Evolutionary conservation across 176 grass and related monocot species (phyloP).

Genomic region (Rhynchospora tenuis): DNA sequence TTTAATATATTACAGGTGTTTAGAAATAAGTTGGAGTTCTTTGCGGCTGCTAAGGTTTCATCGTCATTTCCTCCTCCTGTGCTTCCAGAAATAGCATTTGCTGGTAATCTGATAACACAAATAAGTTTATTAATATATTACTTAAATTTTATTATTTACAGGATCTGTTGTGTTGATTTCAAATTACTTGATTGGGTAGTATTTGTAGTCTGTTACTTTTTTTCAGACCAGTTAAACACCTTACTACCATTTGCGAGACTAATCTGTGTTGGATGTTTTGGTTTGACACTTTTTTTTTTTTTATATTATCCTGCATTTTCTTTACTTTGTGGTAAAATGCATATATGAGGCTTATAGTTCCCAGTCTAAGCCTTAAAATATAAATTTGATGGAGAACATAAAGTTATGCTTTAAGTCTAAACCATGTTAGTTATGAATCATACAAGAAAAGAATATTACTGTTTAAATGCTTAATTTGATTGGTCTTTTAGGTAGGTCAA

Average conservation of each 20-base stretch:
- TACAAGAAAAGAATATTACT: neutral
- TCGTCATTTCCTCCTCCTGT: conserved; percentile 79
- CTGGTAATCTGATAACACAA: conserved; percentile 44
- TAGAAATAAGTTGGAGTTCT: conserved; percentile 93
- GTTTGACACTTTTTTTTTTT: neutral
- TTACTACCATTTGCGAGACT: neutral
- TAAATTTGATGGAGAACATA: neutral
- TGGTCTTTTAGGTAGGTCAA: conserved; percentile 67
- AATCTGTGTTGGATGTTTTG: neutral
- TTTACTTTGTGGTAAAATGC: neutral
- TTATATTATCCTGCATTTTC: neutral
- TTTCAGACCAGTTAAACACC: neutral
- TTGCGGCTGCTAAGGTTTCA: conserved; percentile 80
- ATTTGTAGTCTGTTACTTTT: neutral
- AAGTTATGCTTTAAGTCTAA: neutral
- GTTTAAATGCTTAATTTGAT: neutral
- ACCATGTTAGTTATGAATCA: neutral
- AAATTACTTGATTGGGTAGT: neutral
- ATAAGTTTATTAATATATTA: neutral
- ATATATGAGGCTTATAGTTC: neutral
- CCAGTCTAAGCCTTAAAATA: neutral
- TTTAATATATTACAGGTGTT: conserved; percentile 44
- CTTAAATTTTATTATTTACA: neutral
- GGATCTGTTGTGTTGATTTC: neutral
- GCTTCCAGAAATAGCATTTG: conserved; percentile 94